phyloP scores from a whole-genome alignment of 1,284 basidiomycete genomes.

The Ceratobasidium theobromae region DNA sequence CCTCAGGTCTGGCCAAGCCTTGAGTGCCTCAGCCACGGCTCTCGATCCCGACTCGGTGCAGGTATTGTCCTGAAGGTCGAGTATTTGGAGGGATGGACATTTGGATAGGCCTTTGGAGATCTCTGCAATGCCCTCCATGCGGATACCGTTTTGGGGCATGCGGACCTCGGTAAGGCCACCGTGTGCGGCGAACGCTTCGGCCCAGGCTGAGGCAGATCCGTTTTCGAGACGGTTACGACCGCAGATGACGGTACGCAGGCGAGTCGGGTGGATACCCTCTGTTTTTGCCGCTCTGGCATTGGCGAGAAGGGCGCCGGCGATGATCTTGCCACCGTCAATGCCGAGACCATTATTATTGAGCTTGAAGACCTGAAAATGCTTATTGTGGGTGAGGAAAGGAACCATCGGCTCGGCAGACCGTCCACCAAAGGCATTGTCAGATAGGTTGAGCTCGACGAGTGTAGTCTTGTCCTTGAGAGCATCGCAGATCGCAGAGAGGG shows the following conservation, averaged over 20 bases:
- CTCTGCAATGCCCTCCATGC: constrained; percentile 88
- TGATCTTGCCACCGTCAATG: constrained; percentile 82
- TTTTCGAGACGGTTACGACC: constrained; percentile 95
- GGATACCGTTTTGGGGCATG: constrained; percentile 97
- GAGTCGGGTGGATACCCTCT: constrained; percentile 62
- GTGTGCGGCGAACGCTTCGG: constrained; percentile 85
- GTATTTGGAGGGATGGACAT: constrained; percentile 67
- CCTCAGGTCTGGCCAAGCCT: constrained; percentile 69
- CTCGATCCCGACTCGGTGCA: constrained; percentile 75
- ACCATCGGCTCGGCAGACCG: constrained; percentile 95
- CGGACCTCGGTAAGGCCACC: constrained; percentile 80
- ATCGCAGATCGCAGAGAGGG: constrained; percentile 86
- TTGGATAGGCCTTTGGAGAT: constrained; percentile 76
- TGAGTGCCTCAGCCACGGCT: constrained; percentile 73
- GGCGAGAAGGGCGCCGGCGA: constrained; percentile 81
- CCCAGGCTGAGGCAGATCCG: constrained; percentile 83
- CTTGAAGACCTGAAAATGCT: constrained; percentile 77
- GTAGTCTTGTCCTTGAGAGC: constrained; percentile 78
- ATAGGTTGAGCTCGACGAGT: constrained; percentile 87
- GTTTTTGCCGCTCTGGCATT: constrained; percentile 72
- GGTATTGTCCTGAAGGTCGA: constrained; percentile 97
- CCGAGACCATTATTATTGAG: constrained; percentile 98
- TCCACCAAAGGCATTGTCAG: constrained; percentile 96
- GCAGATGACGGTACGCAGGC: constrained; percentile 83
- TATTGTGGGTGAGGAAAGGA: constrained; percentile 81